Evolutionary conservation across 768 basidiomycete species (phyloP).

Genomic region (Sporobolomyces roseus): DNA sequence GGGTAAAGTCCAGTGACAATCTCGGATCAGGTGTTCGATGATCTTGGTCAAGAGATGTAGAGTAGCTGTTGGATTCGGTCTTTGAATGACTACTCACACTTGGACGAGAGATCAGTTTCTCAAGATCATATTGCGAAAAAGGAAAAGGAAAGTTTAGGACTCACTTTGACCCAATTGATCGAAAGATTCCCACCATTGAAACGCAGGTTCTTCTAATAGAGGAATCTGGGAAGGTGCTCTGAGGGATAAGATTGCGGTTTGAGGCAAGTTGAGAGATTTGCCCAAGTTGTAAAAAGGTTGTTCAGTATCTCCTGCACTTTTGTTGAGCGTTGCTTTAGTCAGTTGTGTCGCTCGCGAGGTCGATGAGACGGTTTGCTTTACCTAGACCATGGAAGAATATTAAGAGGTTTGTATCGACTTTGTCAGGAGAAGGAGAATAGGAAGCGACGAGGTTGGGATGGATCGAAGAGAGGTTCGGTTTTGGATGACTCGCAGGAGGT

Average conservation of each 20-base stretch:
- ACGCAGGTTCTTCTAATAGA: slow-evolving; percentile 58
- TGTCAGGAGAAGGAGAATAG: slow-evolving; percentile 72
- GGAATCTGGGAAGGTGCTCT: slow-evolving; percentile 70
- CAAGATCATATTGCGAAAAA: not conserved
- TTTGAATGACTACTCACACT: slow-evolving; percentile 40
- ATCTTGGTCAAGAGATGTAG: slow-evolving; percentile 59
- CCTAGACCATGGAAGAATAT: slow-evolving; percentile 82
- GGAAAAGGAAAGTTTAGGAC: not conserved
- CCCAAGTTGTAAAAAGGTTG: slow-evolving; percentile 71
- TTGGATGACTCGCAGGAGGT: not conserved
- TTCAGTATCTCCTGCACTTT: slow-evolving; percentile 69
- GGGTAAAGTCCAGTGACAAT: slow-evolving; percentile 65
- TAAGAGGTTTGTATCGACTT: slow-evolving; percentile 78
- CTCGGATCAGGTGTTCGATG: slow-evolving; percentile 54
- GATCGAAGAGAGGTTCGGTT: slow-evolving; percentile 2
- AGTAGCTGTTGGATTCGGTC: slow-evolving; percentile 69
- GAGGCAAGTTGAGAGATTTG: slow-evolving; percentile 71
- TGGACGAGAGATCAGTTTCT: not conserved
- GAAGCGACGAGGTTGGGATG: slow-evolving; percentile 51
- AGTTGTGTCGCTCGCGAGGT: too few relatives aligned
- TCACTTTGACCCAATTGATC: slow-evolving; percentile 65
- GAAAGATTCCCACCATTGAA: slow-evolving; percentile 82
- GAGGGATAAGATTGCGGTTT: slow-evolving; percentile 77
- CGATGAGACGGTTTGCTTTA: too few relatives aligned
- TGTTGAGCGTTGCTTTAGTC: not conserved